Percentiles rank a stretch among this genome's conserved stretches.
Conservation (phyloP, 2,329 filamentous ascomycete genomes). For the Trichoderma koningiopsis region DNA sequence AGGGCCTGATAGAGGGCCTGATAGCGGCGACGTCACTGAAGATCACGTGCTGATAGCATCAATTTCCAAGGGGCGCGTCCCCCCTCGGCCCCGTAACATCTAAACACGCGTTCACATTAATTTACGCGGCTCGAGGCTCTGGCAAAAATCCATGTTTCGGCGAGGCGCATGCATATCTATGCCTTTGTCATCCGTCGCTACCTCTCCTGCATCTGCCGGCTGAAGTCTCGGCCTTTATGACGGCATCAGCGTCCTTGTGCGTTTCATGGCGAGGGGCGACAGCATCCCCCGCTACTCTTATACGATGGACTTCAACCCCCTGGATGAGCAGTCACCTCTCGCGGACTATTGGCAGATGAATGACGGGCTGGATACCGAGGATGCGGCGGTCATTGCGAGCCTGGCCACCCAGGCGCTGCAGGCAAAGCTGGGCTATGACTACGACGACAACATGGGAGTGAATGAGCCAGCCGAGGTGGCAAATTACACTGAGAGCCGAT, state of each 20-base stretch:
- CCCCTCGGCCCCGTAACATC: constrained; percentile 12
- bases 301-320: constrained; percentile 24
- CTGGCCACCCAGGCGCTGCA: constrained; percentile 24
- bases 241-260: neutral
- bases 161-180: constrained; percentile 3
- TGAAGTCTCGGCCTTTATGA: neutral
- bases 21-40: constrained; percentile 9
- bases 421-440: neutral
- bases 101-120: constrained; percentile 20
- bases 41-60: constrained; percentile 12
- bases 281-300: constrained; percentile 9
- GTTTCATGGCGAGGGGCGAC: constrained; percentile 6
- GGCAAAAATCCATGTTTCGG: neutral
- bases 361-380: neutral
- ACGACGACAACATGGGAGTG: neutral
- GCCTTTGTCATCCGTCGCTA: constrained; percentile 4
- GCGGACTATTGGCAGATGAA: constrained; percentile 20
- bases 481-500: constrained; percentile 17
- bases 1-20: neutral
- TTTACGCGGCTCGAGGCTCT: neutral
- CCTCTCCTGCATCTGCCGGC: neutral
- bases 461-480: neutral
- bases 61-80: constrained; percentile 8
- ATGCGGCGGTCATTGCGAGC: constrained; percentile 2
- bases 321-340: constrained; percentile 24